Percentiles rank a stretch among this genome's conserved stretches.
phyloP scores from a whole-genome alignment of 1,284 basidiomycete species.

The Singerocomus inundabilis region DNA sequence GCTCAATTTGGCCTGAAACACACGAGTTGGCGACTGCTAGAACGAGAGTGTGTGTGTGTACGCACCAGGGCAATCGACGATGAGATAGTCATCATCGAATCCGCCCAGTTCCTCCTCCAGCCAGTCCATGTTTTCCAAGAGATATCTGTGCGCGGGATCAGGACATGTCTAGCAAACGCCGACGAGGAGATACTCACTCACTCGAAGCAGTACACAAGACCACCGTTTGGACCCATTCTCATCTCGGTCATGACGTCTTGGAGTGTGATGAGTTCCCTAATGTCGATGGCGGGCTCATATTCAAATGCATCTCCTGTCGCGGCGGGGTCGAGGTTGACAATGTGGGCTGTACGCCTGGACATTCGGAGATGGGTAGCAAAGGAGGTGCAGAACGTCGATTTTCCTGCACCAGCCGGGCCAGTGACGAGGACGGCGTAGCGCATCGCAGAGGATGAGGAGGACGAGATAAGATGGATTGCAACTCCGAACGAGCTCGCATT shows the following conservation, averaged over 20 bases:
- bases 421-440: slow-evolving; percentile 87
- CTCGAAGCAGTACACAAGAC: slow-evolving; percentile 99
- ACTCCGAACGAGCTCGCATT: slow-evolving; percentile 24
- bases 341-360: slow-evolving; percentile 82
- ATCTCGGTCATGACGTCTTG: slow-evolving; percentile 98
- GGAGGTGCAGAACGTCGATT: slow-evolving; percentile 91
- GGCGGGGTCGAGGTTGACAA: slow-evolving; percentile 98
- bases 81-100: slow-evolving; percentile 95
- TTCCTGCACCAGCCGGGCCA: slow-evolving; percentile 96
- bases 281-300: slow-evolving; percentile 92
- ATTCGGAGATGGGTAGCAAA: slow-evolving; percentile 90
- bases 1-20: slow-evolving; percentile 87
- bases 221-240: slow-evolving; percentile 95
- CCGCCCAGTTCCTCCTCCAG: slow-evolving; percentile 95
- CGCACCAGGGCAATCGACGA: slow-evolving; percentile 96
- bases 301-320: slow-evolving; percentile 87
- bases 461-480: slow-evolving; percentile 27
- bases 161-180: background rate
- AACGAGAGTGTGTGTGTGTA: background rate
- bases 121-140: slow-evolving; percentile 98
- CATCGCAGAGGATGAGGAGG: slow-evolving; percentile 45
- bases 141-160: slow-evolving; percentile 62
- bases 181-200: slow-evolving; percentile 60
- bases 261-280: slow-evolving; percentile 89
- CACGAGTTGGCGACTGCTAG: slow-evolving; percentile 13